These are phyloP conservation scores for Suillus paluster DNA, from an alignment of 768 basidiomycete species.

Conservation along the genomic window DNA sequence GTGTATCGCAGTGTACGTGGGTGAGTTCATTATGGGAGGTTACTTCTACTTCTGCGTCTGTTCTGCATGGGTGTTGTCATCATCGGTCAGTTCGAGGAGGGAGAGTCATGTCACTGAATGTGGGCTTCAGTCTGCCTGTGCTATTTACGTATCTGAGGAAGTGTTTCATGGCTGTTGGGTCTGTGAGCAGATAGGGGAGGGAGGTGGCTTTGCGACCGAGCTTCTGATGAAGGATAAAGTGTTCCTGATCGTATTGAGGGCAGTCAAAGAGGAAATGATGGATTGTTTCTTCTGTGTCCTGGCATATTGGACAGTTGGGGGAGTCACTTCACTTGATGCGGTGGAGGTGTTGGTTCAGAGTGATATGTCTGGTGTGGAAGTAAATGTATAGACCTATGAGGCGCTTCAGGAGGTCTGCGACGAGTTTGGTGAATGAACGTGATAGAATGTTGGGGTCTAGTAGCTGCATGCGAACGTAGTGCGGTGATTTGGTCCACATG, in stretches of 20 bases:
- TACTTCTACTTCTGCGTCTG: too few relatives aligned
- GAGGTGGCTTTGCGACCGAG: conserved; percentile 5
- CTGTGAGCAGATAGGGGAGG: conserved; percentile 7
- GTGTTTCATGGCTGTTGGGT: conserved; percentile 3
- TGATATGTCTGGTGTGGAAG: conserved; percentile 35
- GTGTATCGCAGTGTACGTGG: too few relatives aligned
- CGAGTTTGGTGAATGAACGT: background rate
- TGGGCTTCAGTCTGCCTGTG: background rate
- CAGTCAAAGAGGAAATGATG: conserved; percentile 37
- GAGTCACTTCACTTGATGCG: conserved; percentile 25
- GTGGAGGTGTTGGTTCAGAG: conserved; percentile 36
- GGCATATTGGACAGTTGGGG: conserved; percentile 33
- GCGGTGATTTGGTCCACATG: conserved; percentile 11
- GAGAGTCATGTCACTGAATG: conserved; percentile 3
- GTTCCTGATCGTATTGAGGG: conserved; percentile 17
- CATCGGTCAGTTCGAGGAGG: too few relatives aligned
- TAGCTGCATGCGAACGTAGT: too few relatives aligned
- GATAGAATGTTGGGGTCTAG: background rate
- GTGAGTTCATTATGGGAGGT: too few relatives aligned
- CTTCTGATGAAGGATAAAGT: background rate
- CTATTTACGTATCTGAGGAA: conserved; percentile 9
- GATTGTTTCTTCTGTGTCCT: conserved; percentile 27
- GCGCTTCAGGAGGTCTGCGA: conserved; percentile 12
- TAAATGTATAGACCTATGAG: conserved; percentile 32
- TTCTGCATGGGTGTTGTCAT: too few relatives aligned